Evolutionary conservation across 192 early-diverging fungal species (phyloP).

Genomic region (Chytriomyces confervae): DNA sequence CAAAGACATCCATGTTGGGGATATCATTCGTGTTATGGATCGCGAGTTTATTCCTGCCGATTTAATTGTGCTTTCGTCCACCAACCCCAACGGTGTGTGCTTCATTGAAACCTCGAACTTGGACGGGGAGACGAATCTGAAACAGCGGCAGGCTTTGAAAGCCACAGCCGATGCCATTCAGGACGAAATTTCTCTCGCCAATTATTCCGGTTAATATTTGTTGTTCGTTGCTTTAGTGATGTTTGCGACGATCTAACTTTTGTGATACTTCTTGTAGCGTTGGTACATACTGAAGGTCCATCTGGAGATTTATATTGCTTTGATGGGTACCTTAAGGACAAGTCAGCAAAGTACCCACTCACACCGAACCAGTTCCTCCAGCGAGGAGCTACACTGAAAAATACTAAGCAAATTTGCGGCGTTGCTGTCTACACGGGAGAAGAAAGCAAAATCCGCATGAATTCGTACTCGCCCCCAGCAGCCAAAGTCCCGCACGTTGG

Average conservation of each 20-base stretch:
- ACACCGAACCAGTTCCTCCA: constrained; percentile 81
- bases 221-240: constrained; percentile 40
- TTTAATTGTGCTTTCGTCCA: constrained; percentile 72
- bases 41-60: constrained; percentile 85
- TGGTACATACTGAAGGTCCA: constrained; percentile 71
- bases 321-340: constrained; percentile 67
- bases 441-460: constrained; percentile 60
- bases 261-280: constrained; percentile 25
- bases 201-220: constrained; percentile 53
- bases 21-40: constrained; percentile 75
- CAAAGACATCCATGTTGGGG: constrained; percentile 71
- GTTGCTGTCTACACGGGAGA: constrained; percentile 68
- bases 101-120: constrained; percentile 87
- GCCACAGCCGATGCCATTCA: constrained; percentile 58
- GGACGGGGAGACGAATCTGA: constrained; percentile 90
- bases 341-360: constrained; percentile 58
- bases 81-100: constrained; percentile 75
- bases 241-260: neutral
- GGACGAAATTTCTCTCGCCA: constrained; percentile 54
- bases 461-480: constrained; percentile 43
- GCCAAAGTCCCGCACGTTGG: constrained; percentile 49
- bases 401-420: constrained; percentile 80
- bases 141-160: constrained; percentile 72
- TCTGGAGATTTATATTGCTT: constrained; percentile 84
- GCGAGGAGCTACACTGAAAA: constrained; percentile 84